Evolutionary conservation across 768 basidiomycete species (phyloP), one percentile per base, ranked within the genome.

Genomic region (Hydnomerulius pinastri): DNA sequence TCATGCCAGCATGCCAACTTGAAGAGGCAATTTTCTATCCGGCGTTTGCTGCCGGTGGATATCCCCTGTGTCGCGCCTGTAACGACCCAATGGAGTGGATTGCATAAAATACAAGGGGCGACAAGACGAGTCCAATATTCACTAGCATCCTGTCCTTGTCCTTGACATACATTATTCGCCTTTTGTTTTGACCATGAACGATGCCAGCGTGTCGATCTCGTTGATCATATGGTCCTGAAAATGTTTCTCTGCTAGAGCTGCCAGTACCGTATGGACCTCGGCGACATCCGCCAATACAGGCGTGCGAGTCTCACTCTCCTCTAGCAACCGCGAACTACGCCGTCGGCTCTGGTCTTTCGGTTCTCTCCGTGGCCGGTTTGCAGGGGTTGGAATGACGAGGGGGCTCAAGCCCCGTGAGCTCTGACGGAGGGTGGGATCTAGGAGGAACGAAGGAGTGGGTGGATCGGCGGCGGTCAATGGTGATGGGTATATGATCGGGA

Each of bases 121-220:
- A 49, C 29, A 37, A 54, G 51, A 59, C 30, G 32, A 20, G 23
- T n/a, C 37, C 37, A 23, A 48, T 25, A 56, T 33, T 28, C 41
- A 48, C 50, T 51, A 49, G 60, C 53, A 57, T 52, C 62, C 50
- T 3, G 58, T 52, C 46, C 55, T 25, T n/a, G 36, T 50, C 50
- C 55, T 60, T 39, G 20, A 45, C n/a, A 56, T 50, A 65, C 55
- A 56, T 56, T 44, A 60, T 68, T 80, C 82, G 50, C 73, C 71
- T 66, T 81, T 83, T 6, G 68, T 77, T 67, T 85, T 87, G 43
- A 90, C 79, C 86, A 91, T 86, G 58, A 92, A 91, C 25, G 83
- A 79, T 17, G 87, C 86, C 33, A 92, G 71, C n/a, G 84, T 87
- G 53, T 92, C 90, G 40, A 89, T 83, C 67, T 92, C 90, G 66